A percentile compares a stretch with the other conserved stretches of the same genome.
These are phyloP conservation scores for Pythium brachiatum DNA, from an alignment of 352 stramenopile species.

Conservation along the genomic window DNA sequence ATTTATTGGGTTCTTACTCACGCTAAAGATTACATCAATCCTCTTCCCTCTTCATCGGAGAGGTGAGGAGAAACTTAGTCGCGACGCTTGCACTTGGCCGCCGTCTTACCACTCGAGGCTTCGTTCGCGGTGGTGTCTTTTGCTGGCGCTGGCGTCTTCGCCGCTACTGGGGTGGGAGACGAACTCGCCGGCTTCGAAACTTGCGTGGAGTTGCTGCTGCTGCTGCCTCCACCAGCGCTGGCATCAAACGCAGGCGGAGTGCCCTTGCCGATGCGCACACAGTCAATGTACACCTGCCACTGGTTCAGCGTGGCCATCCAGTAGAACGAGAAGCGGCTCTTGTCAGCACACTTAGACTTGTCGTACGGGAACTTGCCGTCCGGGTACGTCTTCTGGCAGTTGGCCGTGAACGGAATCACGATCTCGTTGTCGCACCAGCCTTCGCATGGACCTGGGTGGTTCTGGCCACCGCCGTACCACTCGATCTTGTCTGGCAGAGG, in stretches of 20 bases:
- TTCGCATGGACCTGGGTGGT: constrained; percentile 48
- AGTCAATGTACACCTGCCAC: constrained; percentile 58
- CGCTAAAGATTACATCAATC: too few species aligned
- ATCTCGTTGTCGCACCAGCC: constrained; percentile 41
- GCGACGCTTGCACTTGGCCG: neutral
- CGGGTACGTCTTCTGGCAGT: constrained; percentile 36
- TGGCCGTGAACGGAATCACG: constrained; percentile 32
- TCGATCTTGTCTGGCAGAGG: constrained; percentile 37
- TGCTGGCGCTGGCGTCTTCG: neutral
- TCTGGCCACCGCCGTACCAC: constrained; percentile 39
- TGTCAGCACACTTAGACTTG: constrained; percentile 34
- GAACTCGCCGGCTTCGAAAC: neutral
- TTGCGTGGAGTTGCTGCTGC: neutral
- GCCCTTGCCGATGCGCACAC: constrained; percentile 12
- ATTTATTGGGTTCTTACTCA: too few species aligned
- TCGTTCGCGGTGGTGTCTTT: neutral
- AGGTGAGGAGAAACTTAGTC: neutral
- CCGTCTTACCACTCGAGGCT: neutral
- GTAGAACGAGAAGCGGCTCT: constrained; percentile 46
- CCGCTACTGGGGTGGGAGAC: too few species aligned
- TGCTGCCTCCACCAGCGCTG: neutral
- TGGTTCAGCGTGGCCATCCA: constrained; percentile 50
- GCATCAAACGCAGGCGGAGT: constrained; percentile 2
- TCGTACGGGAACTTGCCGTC: constrained; percentile 39
- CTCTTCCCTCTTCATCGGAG: too few species aligned